These are phyloP conservation scores for Thraustochytrium striatum DNA, from an alignment of 352 stramenopile species.

Conservation along the genomic window DNA sequence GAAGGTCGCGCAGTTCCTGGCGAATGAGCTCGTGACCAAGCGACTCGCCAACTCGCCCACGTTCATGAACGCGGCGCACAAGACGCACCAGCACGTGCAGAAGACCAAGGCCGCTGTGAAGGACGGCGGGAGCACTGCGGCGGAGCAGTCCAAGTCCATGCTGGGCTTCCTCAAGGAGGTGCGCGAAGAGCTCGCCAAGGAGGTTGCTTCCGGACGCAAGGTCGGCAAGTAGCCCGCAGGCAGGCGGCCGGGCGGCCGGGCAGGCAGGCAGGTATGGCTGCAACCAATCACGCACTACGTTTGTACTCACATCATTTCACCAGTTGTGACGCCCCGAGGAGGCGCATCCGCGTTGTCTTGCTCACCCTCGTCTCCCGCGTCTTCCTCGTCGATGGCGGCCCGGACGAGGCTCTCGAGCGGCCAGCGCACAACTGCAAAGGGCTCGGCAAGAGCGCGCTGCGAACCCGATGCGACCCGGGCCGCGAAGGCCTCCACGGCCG, in stretches of 20 bases:
- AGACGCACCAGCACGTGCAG: slow-evolving; percentile 41
- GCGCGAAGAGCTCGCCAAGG: slow-evolving; percentile 34
- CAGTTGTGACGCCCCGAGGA: no score
- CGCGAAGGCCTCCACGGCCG: slow-evolving; percentile 1
- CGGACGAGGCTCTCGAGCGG: background rate
- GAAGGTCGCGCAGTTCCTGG: slow-evolving; percentile 16
- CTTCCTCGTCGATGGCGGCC: no score
- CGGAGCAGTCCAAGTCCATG: background rate
- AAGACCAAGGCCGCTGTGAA: slow-evolving; percentile 24
- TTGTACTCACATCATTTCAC: no score
- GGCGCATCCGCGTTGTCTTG: no score
- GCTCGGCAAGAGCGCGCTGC: background rate
- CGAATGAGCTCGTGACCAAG: slow-evolving; percentile 46
- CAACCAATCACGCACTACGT: no score
- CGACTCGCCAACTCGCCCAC: slow-evolving; percentile 15
- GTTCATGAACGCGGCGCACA: slow-evolving; percentile 41
- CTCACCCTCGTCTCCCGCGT: no score
- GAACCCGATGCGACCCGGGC: background rate
- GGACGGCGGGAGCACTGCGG: background rate
- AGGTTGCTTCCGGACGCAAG: background rate
- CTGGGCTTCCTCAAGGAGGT: slow-evolving; percentile 29
- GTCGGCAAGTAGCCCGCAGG: no score
- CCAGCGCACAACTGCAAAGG: background rate
- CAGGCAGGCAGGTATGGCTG: no score
- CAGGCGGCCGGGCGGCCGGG: no score